Evolutionary conservation across 257 asterid genomes (phyloP).

Genomic region (Salvia hispanica): DNA sequence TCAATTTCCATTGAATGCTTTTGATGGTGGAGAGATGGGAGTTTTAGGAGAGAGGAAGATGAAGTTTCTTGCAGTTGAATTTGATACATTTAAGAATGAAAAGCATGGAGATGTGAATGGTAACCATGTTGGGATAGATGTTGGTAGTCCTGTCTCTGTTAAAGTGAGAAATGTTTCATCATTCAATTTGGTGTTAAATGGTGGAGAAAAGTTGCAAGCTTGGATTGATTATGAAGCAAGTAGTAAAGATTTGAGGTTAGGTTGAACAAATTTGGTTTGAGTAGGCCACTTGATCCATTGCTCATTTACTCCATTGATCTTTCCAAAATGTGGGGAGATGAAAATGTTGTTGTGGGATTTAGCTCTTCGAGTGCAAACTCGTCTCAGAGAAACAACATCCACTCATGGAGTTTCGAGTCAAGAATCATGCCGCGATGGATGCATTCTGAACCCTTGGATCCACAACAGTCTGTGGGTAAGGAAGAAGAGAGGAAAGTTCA

Average conservation of each 20-base stretch:
- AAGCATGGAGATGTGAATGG: conserved; percentile 58
- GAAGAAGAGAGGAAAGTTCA: conserved; percentile 34
- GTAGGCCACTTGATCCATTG: conserved; percentile 57
- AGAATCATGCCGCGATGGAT: conserved; percentile 62
- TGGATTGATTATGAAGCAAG: conserved; percentile 93
- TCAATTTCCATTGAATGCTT: conserved; percentile 46
- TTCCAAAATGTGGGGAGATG: conserved; percentile 56
- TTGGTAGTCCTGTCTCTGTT: conserved; percentile 58
- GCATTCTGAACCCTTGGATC: conserved; percentile 92
- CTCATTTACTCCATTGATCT: conserved; percentile 61
- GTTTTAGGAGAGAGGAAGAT: conserved; percentile 40
- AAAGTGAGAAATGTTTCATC: conserved; percentile 66
- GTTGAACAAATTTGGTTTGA: conserved; percentile 46
- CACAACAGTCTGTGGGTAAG: conserved; percentile 39
- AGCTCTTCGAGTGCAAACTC: conserved; percentile 70
- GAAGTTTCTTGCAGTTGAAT: conserved; percentile 78
- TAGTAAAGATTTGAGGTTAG: conserved; percentile 71
- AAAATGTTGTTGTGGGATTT: conserved; percentile 58
- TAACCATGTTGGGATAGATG: conserved; percentile 74
- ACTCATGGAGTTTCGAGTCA: conserved; percentile 62
- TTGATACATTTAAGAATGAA: conserved; percentile 53
- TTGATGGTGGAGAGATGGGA: conserved; percentile 71
- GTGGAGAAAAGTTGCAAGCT: conserved; percentile 70
- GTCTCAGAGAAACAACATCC: conserved; percentile 47
- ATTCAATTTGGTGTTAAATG: conserved; percentile 47